These are phyloP conservation scores for Exophiala xenobiotica DNA, from an alignment of 2,329 filamentous ascomycete genomes.

Conservation along the genomic window DNA sequence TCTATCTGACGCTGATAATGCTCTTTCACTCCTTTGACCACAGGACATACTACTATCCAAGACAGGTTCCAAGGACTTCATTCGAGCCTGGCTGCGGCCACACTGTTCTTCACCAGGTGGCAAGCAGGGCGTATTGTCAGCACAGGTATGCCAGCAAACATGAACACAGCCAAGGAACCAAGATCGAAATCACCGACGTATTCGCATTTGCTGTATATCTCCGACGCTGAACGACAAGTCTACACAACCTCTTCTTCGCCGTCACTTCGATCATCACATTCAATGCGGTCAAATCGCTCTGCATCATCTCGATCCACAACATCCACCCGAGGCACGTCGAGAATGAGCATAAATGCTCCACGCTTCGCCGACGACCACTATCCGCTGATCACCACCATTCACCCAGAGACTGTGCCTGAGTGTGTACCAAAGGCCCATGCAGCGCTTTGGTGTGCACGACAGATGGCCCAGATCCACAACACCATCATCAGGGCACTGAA, in stretches of 20 bases:
- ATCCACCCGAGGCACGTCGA: slow-evolving; percentile 62
- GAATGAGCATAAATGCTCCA: slow-evolving; percentile 11
- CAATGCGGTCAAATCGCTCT: slow-evolving; percentile 74
- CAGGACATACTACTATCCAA: no score
- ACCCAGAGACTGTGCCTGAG: slow-evolving; percentile 16
- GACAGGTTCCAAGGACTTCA: no score
- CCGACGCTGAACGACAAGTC: slow-evolving; percentile 19
- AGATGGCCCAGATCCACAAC: slow-evolving; percentile 32
- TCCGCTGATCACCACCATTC: slow-evolving; percentile 27
- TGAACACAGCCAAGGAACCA: slow-evolving; percentile 1
- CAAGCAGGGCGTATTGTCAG: slow-evolving; percentile 9
- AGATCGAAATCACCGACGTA: slow-evolving; percentile 18
- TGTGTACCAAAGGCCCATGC: slow-evolving; percentile 17
- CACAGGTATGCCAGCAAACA: slow-evolving; percentile 7
- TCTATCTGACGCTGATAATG: no score
- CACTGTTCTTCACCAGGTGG: not conserved
- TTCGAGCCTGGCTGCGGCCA: not conserved
- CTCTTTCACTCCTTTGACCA: no score
- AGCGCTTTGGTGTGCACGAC: slow-evolving; percentile 22
- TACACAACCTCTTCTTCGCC: slow-evolving; percentile 58
- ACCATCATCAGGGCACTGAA: slow-evolving; percentile 30
- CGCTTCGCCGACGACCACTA: slow-evolving; percentile 30
- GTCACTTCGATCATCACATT: slow-evolving; percentile 58
- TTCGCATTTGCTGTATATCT: slow-evolving; percentile 24
- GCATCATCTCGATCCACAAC: slow-evolving; percentile 71